These are phyloP conservation scores for Chimonanthus praecox DNA, from an alignment of 164 flowering plant species.

Conservation along the genomic window DNA sequence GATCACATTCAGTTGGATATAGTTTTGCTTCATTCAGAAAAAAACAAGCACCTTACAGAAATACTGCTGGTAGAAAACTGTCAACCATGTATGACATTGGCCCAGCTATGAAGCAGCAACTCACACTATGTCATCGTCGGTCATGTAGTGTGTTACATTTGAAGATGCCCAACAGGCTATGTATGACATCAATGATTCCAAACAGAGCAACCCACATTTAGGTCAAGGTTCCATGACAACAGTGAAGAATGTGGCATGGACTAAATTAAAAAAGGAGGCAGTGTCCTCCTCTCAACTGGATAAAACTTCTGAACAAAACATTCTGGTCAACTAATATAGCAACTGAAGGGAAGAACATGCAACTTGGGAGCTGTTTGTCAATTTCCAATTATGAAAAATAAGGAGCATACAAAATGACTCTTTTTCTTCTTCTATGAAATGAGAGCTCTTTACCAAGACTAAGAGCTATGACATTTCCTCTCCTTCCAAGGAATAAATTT, in stretches of 20 bases:
- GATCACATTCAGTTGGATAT: neutral
- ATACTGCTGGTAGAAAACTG: neutral
- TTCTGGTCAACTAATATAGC: neutral
- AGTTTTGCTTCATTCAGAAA: neutral
- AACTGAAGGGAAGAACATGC: neutral
- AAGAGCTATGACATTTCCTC: no score
- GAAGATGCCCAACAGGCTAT: neutral
- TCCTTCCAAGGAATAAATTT: no score
- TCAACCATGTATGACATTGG: neutral
- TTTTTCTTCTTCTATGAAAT: no score
- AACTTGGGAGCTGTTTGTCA: neutral
- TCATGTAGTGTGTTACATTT: neutral
- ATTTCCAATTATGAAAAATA: no score
- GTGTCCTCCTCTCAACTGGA: neutral
- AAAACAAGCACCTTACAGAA: neutral
- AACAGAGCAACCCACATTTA: neutral
- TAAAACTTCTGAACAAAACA: neutral
- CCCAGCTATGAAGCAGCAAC: neutral
- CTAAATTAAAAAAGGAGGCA: no score
- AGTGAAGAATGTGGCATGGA: neutral
- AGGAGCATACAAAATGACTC: no score
- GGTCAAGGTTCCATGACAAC: neutral
- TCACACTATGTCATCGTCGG: neutral
- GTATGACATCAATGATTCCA: neutral
- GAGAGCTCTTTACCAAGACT: no score